Evolutionary conservation across 129 eudicot genomes (phyloP), one percentile per base, ranked within the genome.

Genomic region (Flaveria linearis): DNA sequence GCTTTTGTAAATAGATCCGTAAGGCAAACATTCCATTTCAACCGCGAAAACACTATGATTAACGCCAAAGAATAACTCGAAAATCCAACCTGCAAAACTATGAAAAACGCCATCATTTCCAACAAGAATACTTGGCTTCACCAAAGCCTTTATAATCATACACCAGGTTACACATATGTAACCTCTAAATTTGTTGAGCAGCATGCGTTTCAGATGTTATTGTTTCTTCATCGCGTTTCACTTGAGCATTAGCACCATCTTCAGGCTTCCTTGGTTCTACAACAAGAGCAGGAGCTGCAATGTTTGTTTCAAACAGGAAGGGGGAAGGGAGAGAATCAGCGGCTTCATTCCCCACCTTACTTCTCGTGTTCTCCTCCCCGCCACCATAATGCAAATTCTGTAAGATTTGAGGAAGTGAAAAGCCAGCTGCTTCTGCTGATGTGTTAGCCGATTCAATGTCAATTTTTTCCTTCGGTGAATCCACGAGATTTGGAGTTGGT

Each of bases 361-460:
- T 72, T 76, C 82, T 82, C 75, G 69, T 53, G 60, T 58, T 80
- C 36, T 85, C 87, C 39, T 89, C 93, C 17, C 77, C 25, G 12
- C 82, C 87, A 51, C 85, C 90, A 64, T 76, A 75, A 68, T 83
- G 76, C 79, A 89, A 79, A 83, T 79, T 82, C 70, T 83, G 86
- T 76, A 91, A 78, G 66, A 91, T 80, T 71, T 95, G 91, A 28
- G 99, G 97, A 66, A 95, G 88, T 45, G 86, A 74, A 74, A 79
- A 64, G 69, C 85, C 87, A 72, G 81, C 82, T 68, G 76, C 87
- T 39, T 87, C 91, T 14, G 42, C 77, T 82, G 76, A 69, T 47
- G 45, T 69, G 55, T 69, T 47, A 28, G 88, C 96, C 83, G 82
- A 78, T 73, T 89, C 92, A 50, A 86, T 81, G 75, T 91, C 97